Conservation (phyloP, 176 grass and related monocot genomes). For the Lolium rigidum region DNA sequence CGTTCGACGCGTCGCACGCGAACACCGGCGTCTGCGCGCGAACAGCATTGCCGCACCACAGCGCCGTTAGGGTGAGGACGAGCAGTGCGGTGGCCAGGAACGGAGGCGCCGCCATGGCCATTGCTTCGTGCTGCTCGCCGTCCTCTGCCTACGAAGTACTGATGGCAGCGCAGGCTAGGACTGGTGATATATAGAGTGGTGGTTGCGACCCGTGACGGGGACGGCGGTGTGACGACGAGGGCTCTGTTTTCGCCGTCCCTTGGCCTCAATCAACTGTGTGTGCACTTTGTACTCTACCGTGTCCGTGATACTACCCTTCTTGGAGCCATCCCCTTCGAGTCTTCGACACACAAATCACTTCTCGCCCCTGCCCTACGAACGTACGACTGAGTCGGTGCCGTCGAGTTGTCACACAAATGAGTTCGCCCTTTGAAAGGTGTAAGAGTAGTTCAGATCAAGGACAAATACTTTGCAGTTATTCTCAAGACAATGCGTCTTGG, state of each 20-base stretch:
- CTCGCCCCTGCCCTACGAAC: not conserved
- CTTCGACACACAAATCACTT: too few relatives aligned
- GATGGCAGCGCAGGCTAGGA: not conserved
- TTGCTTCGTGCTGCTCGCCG: not conserved
- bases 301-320: constrained; percentile 52
- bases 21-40: constrained; percentile 66
- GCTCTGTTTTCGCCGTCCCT: constrained; percentile 39
- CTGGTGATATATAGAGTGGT: constrained; percentile 43
- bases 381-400: not conserved
- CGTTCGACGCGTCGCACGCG: constrained; percentile 80
- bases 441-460: not conserved
- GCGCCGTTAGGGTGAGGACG: not conserved
- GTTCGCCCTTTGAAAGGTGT: too few relatives aligned
- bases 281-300: constrained; percentile 35
- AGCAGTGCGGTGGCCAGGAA: not conserved
- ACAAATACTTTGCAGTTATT: not conserved
- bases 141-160: not conserved
- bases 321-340: constrained; percentile 34
- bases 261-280: not conserved
- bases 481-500: not conserved
- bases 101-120: constrained; percentile 26
- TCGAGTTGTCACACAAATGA: not conserved
- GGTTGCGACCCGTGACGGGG: constrained; percentile 52
- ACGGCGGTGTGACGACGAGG: constrained; percentile 38
- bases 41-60: not conserved